These are phyloP conservation scores for Leucosporidium yakuticum DNA, from an alignment of 768 basidiomycete genomes.

Conservation along the genomic window DNA sequence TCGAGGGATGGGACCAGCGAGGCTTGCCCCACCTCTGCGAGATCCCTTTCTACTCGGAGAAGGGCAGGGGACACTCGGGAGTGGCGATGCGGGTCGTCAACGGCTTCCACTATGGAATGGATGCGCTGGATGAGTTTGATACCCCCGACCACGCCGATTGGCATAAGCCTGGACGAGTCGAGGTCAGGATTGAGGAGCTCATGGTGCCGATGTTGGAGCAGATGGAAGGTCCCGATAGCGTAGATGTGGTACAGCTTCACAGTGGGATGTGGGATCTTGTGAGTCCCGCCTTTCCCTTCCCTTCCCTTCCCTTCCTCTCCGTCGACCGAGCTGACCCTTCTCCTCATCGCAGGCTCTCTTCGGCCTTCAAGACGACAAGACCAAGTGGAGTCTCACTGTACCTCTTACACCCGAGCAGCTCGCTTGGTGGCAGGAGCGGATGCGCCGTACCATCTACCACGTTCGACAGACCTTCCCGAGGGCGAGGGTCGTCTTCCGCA, in stretches of 20 bases:
- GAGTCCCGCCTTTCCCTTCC: neutral
- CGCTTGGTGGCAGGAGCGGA: conserved; percentile 35
- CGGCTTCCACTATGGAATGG: conserved; percentile 35
- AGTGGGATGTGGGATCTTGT: conserved; percentile 35
- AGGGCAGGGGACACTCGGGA: neutral
- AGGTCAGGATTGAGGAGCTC: conserved; percentile 29
- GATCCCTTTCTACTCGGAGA: conserved; percentile 17
- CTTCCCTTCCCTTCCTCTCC: neutral
- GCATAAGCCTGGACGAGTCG: conserved; percentile 31
- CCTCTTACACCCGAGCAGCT: conserved; percentile 31
- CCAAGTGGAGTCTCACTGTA: conserved; percentile 19
- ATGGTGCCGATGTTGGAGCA: conserved; percentile 27
- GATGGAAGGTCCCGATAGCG: conserved; percentile 24
- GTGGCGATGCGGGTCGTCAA: conserved; percentile 29
- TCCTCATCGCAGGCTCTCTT: conserved; percentile 22
- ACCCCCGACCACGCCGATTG: conserved; percentile 31
- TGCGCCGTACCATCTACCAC: conserved; percentile 27
- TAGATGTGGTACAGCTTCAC: conserved; percentile 28
- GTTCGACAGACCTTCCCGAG: conserved; percentile 26
- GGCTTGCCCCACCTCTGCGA: conserved; percentile 32
- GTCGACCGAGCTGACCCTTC: neutral
- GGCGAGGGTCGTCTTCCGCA: conserved; percentile 28
- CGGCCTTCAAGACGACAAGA: conserved; percentile 35
- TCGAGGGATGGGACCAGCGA: conserved; percentile 33
- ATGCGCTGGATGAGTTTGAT: conserved; percentile 35